A percentile compares a stretch with the other conserved stretches of the same genome.
These are phyloP conservation scores for Ceratocystis colombiana DNA, from an alignment of 2,329 filamentous ascomycete genomes.

Conservation along the genomic window DNA sequence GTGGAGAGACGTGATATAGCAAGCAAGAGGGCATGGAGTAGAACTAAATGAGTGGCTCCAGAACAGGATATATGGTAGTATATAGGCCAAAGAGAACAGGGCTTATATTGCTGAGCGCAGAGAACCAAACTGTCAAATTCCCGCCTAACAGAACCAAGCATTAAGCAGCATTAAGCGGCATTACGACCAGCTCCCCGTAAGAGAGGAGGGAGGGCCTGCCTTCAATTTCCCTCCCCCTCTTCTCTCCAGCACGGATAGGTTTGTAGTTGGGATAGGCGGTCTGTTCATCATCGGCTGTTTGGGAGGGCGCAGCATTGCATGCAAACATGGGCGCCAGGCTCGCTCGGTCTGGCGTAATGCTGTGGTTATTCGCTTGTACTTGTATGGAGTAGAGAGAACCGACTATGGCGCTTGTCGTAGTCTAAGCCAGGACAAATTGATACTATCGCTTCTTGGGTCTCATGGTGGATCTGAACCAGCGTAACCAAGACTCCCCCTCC, in stretches of 20 bases:
- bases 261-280: slow-evolving; percentile 6
- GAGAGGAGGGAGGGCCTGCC: not conserved
- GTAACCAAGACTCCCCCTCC: not conserved
- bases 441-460: not conserved
- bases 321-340: not conserved
- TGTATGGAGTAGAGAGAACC: too few species aligned
- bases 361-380: not conserved
- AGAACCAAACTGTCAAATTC: not conserved
- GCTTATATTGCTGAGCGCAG: not conserved
- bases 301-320: not conserved
- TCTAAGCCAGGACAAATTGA: not conserved
- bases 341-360: not conserved
- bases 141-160: too few species aligned
- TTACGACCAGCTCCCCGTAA: not conserved
- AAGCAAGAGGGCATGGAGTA: not conserved
- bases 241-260: slow-evolving; percentile 3
- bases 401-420: too few species aligned
- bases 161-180: not conserved
- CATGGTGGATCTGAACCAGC: not conserved
- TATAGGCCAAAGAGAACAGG: not conserved
- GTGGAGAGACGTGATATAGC: not conserved
- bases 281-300: slow-evolving; percentile 9
- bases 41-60: not conserved
- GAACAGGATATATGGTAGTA: not conserved
- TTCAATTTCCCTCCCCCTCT: slow-evolving; percentile 6